Base-by-base conservation (phyloP, 1,284 basidiomycete species). In the Stygiomarasmius scandens region DNA sequence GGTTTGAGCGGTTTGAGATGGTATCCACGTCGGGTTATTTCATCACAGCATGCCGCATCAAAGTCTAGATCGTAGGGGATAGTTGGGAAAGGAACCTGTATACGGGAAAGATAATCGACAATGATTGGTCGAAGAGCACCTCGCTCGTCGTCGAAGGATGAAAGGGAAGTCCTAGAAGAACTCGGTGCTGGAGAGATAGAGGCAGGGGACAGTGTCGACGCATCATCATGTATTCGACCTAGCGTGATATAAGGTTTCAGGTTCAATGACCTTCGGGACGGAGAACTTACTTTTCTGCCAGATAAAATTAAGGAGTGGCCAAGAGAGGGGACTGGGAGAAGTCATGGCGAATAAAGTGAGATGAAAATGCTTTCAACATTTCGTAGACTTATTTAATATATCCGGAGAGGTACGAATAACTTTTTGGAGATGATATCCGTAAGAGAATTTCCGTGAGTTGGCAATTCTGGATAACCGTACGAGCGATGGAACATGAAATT, bases 21-120 rank as follows among this genome's bases (percentile, higher is more conserved):
- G 48, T 56, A 56, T 3, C 48, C 55, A 25, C 49, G 47, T 38
- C 38, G 25, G 2, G 32, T 43, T 24, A 48, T 38, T 51, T 56
- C 48, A 10, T 44, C 23, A 19, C 16, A 51, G 47, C 55, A 56
- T 11, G 44, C 9, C 3, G 24, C 49, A 16, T 47, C 11, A 20
- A 55, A 49, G 16, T 24, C 12, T 2, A 3, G 19, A 38, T 48
- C 45, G 20, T 41, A 47, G 19, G 47, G 24, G 27, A 55, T 6
- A 5, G 11, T 12, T 4, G 38, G 38, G 38, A 41, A 41, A 5
- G 38, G 38, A 4, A 41, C 38, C 5, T 41, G 38, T 8, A 41
- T 41, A 12, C 38, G 38, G 38, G 38, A 12, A 5, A 41, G 38
- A 16, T 41, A 41, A 16, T 8, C 16, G 16, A 41, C 5, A n/a